Conservation (phyloP, 192 early-diverging fungal genomes). For the Haplosporangium gracile region DNA sequence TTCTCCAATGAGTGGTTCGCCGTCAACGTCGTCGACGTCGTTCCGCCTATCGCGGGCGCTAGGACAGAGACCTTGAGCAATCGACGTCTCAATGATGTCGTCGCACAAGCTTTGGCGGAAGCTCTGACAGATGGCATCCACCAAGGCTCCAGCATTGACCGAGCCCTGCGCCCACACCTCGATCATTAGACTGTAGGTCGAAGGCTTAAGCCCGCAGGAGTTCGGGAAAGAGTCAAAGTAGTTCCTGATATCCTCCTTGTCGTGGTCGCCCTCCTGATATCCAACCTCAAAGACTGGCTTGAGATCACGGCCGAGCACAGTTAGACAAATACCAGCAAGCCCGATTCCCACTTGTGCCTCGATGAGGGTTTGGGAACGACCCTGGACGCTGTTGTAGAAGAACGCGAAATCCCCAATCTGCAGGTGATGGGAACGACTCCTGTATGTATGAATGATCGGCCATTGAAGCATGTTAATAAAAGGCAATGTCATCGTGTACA, state of each 20-base stretch:
- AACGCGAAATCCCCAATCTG: conserved; percentile 63
- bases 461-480: conserved; percentile 1
- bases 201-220: conserved; percentile 13
- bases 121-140: conserved; percentile 59
- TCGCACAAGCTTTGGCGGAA: conserved; percentile 69
- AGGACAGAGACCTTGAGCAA: conserved; percentile 53
- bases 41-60: conserved; percentile 38
- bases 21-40: conserved; percentile 23
- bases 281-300: conserved; percentile 57
- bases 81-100: conserved; percentile 64
- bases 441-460: not conserved
- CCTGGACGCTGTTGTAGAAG: conserved; percentile 64
- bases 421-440: conserved; percentile 31
- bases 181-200: conserved; percentile 57
- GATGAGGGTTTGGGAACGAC: conserved; percentile 47
- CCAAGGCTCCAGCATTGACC: conserved; percentile 51
- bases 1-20: conserved; percentile 40
- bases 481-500: conserved; percentile 7
- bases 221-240: conserved; percentile 45
- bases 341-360: conserved; percentile 66
- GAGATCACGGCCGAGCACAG: conserved; percentile 54
- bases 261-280: conserved; percentile 45
- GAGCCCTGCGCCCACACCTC: conserved; percentile 66
- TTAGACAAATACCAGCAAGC: conserved; percentile 66
- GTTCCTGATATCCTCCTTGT: conserved; percentile 37